Percentiles rank a stretch among this genome's conserved stretches.
Evolutionary conservation across 139 green algal genomes (phyloP).

Genomic region (Asterochloris sp.): DNA sequence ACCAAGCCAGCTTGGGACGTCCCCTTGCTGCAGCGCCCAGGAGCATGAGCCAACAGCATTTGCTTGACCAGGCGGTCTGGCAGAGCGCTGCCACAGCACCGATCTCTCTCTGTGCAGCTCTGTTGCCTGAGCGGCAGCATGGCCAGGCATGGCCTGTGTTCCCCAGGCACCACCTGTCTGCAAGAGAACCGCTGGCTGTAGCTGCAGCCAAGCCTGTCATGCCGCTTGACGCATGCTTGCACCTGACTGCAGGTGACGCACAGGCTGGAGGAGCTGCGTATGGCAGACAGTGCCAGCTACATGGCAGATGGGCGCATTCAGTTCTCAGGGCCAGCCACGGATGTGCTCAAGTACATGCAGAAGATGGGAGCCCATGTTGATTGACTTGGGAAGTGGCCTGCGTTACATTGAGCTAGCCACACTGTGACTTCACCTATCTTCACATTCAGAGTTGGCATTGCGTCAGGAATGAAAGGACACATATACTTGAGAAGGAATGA

Average conservation of each 20-base stretch:
- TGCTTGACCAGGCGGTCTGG: not conserved
- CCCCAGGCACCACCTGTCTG: not conserved
- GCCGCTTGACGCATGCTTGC: slow-evolving; percentile 57
- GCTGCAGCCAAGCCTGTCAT: not conserved
- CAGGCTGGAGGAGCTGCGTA: slow-evolving; percentile 91
- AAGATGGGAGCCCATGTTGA: slow-evolving; percentile 32
- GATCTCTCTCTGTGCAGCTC: not conserved
- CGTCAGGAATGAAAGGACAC: no score
- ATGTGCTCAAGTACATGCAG: slow-evolving; percentile 46
- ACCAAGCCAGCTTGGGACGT: no score
- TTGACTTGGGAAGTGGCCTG: no score
- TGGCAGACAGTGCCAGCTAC: slow-evolving; percentile 83
- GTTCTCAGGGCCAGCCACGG: slow-evolving; percentile 51
- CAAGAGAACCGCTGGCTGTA: not conserved
- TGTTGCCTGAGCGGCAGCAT: not conserved
- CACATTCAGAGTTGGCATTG: no score
- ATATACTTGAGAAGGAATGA: no score
- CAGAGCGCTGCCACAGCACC: no score
- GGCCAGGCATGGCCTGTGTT: not conserved
- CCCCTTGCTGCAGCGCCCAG: no score
- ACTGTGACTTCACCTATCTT: no score
- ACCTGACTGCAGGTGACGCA: slow-evolving; percentile 92
- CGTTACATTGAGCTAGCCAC: no score
- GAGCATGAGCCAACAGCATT: no score
- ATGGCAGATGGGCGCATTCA: slow-evolving; percentile 81